Evolutionary conservation across 129 eudicot genomes (phyloP), one percentile per base, ranked within the genome.

Genomic region (Silybum marianum): DNA sequence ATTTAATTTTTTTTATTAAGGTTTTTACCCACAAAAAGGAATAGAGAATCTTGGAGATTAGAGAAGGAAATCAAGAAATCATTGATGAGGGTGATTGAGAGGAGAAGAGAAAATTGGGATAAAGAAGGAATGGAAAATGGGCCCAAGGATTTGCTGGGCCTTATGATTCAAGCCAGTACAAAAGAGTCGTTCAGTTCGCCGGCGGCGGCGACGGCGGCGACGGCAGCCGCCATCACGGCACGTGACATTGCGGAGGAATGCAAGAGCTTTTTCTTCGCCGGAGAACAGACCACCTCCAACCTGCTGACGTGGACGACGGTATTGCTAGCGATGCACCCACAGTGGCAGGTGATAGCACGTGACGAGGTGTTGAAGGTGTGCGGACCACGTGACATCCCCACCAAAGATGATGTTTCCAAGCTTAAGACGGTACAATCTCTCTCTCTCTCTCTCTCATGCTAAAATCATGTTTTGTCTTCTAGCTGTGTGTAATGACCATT

Each of bases 91-190:
- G 90, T 96, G 39, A 91, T 96, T 44, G 92, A 93, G 42, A 75
- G 72, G 36, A 89, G 99, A 85, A 90, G 87, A 71, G 86, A 79
- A 24, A 91, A 94, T 75, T 87, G 91, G 88, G 85, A 83, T 22
- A 78, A 78, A 12, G 85, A 79, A 65, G 66, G 77, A 69, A 54
- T 77, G 71, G 89, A 88, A 73, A 89, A 83, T 80, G 91, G 98
- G 76, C 90, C 97, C 5, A 92, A 94, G 74, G 98, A 94, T 86
- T 85, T 94, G 81, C 85, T 94, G 81, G 98, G 97, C 51, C 88
- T 91, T 18, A 94, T 94, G 98, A 94, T 94, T 25, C 93, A 90
- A 18, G 97, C 97, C 2, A 90, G 98, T 71, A 86, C 81, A 10
- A 89, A 85, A 32, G 85, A 85, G 70, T 44, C 81, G 69, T 75